These are phyloP conservation scores for Mariannaea elegans DNA, from an alignment of 2,329 filamentous ascomycete genomes.

Conservation along the genomic window DNA sequence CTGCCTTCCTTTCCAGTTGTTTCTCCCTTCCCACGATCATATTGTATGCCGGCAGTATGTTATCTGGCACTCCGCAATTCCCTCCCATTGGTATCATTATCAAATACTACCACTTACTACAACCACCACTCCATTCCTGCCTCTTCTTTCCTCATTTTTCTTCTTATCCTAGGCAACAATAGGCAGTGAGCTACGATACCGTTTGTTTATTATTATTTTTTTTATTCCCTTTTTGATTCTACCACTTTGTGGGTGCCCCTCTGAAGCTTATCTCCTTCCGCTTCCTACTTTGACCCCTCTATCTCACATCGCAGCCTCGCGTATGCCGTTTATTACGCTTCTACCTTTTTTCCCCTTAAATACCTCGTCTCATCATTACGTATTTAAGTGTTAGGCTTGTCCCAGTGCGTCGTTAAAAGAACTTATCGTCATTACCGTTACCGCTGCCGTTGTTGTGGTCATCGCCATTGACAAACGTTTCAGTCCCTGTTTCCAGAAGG, in stretches of 20 bases:
- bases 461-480: constrained; percentile 1
- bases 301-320: background rate
- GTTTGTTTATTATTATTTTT: too few species aligned
- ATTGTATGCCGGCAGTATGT: too few species aligned
- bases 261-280: too few species aligned
- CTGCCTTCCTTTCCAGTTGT: background rate
- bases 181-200: too few species aligned
- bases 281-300: background rate
- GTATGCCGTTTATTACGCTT: background rate
- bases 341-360: background rate
- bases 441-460: background rate
- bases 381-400: too few species aligned
- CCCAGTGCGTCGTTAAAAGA: background rate
- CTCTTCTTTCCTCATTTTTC: background rate
- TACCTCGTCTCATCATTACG: background rate
- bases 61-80: too few species aligned
- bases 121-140: background rate
- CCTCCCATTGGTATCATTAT: background rate
- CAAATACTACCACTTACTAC: background rate
- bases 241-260: too few species aligned
- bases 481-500: background rate
- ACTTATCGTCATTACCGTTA: background rate
- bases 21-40: background rate
- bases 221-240: too few species aligned
- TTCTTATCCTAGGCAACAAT: background rate